Evolutionary conservation across 805 yeast genomes (phyloP).

Genomic region (Diddensiella santjacobensis): DNA sequence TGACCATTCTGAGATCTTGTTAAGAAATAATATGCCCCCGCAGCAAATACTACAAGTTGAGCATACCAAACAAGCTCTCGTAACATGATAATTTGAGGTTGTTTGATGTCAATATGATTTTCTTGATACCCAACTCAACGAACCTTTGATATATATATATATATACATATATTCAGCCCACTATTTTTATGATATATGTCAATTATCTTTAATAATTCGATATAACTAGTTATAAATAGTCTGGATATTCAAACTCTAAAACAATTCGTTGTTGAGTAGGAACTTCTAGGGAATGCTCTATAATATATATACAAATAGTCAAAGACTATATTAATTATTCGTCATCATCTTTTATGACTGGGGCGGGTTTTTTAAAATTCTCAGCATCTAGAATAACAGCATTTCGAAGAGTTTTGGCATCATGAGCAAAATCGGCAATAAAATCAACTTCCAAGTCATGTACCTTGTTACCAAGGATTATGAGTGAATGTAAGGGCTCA

Average conservation of each 20-base stretch:
- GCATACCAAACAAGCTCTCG: background rate
- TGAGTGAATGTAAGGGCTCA: slow-evolving; percentile 87
- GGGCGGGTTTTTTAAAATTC: slow-evolving; percentile 20
- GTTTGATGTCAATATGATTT: too few relatives aligned
- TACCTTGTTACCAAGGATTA: slow-evolving; percentile 85
- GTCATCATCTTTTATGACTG: slow-evolving; percentile 11
- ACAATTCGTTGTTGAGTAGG: too few relatives aligned
- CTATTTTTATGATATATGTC: too few relatives aligned
- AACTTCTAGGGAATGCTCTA: too few relatives aligned
- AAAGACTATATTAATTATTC: too few relatives aligned
- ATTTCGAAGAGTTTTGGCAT: slow-evolving; percentile 43
- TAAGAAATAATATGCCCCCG: background rate
- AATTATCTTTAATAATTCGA: too few relatives aligned
- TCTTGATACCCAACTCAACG: too few relatives aligned
- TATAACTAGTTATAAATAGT: too few relatives aligned
- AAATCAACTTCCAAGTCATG: slow-evolving; percentile 91
- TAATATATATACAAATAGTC: too few relatives aligned
- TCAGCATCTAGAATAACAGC: slow-evolving; percentile 42
- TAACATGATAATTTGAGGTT: background rate
- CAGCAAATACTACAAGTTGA: background rate
- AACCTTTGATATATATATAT: too few relatives aligned
- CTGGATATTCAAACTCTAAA: too few relatives aligned
- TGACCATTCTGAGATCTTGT: background rate
- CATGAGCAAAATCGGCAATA: slow-evolving; percentile 66
- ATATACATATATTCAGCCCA: too few relatives aligned